Evolutionary conservation across 495 filamentous ascomycete species (phyloP), one percentile per base, ranked within the genome.

Genomic region (Penicilliopsis zonata): DNA sequence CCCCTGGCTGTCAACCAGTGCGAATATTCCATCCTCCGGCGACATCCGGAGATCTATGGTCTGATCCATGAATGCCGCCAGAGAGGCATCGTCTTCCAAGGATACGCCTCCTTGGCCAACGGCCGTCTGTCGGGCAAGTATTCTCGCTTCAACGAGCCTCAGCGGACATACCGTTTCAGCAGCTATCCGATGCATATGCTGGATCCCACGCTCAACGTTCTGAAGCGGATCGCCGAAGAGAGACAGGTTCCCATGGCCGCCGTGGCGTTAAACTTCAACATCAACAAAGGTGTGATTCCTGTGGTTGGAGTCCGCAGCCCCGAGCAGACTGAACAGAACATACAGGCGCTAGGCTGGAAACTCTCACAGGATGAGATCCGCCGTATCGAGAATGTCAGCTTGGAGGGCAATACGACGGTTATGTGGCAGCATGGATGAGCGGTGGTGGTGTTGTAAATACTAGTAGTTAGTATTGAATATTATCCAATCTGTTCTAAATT

Each of bases 201-300:
- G 7, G 46, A 50, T 22, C 43, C 43, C 5, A 48, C 49, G 1
- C 27, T 53, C 28, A 30, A 42, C 18, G 46, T 53, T 16, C 33
- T 53, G n/a, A 42, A 47, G 29, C 28, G 33, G 23, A 50, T 50
- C 36, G 41, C 46, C 3, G 43, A 48, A 19, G 43, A 51, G 33
- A 41, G 37, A 6, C 43, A 36, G 0, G 46, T 52, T 5, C 32
- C 38, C 17, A 37, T 56, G 5, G 37, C 59, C 0, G 53, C 52
- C 5, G 53, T 63, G 4, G 60, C 60, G 23, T 34, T 64, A 14
- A 65, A 65, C 23, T 67, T 59, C 28, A 57, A 55, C 17, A 44
- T 65, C 24, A 50, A 42, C 20, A 53, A 50, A 21, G 49, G 44
- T 2, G 41, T 46, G 12, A 24, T 50, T 9, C 49, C 47, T 1